Conservation (phyloP, 2,329 filamentous ascomycete genomes). For the Leptographium wingfieldii region DNA sequence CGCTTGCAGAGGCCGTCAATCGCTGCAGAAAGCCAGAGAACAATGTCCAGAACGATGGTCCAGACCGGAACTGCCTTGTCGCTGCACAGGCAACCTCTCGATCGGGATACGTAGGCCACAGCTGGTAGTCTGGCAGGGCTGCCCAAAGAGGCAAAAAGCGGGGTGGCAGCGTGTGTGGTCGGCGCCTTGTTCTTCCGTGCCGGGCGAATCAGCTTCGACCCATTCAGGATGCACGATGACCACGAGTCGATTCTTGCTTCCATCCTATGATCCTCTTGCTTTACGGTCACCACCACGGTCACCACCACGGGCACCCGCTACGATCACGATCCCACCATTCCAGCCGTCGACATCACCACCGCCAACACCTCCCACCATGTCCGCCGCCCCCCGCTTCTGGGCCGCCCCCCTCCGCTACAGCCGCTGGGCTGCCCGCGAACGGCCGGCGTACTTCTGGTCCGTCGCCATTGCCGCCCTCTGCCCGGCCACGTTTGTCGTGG, state of each 20-base stretch:
- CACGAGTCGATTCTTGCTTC: too few relatives aligned
- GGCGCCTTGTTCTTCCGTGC: not conserved
- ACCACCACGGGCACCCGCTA: not conserved
- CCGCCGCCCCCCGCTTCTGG: slow-evolving; percentile 66
- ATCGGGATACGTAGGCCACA: not conserved
- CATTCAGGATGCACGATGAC: not conserved
- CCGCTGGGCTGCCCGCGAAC: slow-evolving; percentile 77
- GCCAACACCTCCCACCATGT: slow-evolving; percentile 36
- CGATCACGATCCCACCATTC: not conserved
- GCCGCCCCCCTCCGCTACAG: slow-evolving; percentile 70
- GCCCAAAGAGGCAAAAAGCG: too few relatives aligned
- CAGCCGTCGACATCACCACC: not conserved
- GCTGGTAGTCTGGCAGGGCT: not conserved
- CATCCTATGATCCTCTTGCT: too few relatives aligned
- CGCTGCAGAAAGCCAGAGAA: not conserved
- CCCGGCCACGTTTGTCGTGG: slow-evolving; percentile 55
- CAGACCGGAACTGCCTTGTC: too few relatives aligned
- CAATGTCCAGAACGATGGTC: too few relatives aligned
- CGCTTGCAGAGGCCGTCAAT: too few relatives aligned
- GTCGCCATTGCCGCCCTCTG: slow-evolving; percentile 60
- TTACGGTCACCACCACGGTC: not conserved
- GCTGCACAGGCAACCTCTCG: not conserved
- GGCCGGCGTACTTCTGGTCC: slow-evolving; percentile 86
- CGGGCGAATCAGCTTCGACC: not conserved
- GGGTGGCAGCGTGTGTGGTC: not conserved